Evolutionary conservation across 1,284 basidiomycete genomes (phyloP).

Genomic region (Puccinia polysora): DNA sequence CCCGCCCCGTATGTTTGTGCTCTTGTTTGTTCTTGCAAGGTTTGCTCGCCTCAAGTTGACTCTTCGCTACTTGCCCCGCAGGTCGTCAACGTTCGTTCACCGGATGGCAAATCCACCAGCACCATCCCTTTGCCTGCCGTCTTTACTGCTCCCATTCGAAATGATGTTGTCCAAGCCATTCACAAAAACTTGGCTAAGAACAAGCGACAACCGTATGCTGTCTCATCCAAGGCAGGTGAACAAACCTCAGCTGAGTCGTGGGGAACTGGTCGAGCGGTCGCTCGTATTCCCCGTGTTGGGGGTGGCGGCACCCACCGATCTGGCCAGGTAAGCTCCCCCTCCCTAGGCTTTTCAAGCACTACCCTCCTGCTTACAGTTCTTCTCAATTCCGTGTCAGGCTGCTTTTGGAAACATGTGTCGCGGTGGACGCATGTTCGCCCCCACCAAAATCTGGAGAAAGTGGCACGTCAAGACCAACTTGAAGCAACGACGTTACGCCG

Average conservation of each 20-base stretch:
- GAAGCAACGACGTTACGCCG: constrained; percentile 97
- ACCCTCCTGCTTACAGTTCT: not conserved
- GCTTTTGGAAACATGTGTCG: constrained; percentile 99
- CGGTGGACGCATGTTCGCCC: constrained; percentile 99
- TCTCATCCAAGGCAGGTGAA: constrained; percentile 96
- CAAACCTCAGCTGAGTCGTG: constrained; percentile 98
- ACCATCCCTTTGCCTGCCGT: constrained; percentile 93
- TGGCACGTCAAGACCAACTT: constrained; percentile 99
- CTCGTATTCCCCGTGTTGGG: constrained; percentile 99
- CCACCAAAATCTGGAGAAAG: constrained; percentile 98
- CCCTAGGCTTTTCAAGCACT: not conserved
- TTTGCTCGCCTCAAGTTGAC: not conserved
- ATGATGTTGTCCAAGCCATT: constrained; percentile 95
- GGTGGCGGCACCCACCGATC: constrained; percentile 98
- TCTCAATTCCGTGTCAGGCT: constrained; percentile 61
- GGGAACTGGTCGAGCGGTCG: constrained; percentile 99
- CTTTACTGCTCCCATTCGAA: constrained; percentile 94
- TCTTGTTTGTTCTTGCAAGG: not conserved
- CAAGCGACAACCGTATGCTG: constrained; percentile 94
- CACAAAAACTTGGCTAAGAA: constrained; percentile 99
- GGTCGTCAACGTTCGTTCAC: constrained; percentile 38
- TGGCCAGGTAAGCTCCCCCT: constrained; percentile 64
- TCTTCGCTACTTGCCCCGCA: not conserved
- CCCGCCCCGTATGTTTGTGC: not conserved
- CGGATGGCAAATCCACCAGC: constrained; percentile 59